These are phyloP conservation scores for Coniochaeta sp. DNA, from an alignment of 2,329 filamentous ascomycete species.

Conservation along the genomic window DNA sequence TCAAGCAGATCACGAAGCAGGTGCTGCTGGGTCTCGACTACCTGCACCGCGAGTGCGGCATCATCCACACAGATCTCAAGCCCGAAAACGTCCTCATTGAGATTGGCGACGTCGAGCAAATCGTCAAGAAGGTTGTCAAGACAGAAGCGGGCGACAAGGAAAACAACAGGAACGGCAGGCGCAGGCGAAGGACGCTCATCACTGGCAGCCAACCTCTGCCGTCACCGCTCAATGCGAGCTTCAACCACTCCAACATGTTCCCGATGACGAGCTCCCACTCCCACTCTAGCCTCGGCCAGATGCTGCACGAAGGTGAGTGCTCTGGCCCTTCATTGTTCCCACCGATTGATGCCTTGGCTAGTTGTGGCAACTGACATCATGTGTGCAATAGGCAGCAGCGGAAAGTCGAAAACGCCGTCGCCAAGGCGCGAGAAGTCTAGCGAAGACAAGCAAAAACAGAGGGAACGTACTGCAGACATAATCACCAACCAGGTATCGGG, in stretches of 20 bases:
- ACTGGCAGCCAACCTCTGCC: conserved; percentile 95
- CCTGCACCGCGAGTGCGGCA: conserved; percentile 93
- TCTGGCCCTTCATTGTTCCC: not conserved
- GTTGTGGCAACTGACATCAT: not conserved
- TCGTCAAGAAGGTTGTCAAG: conserved; percentile 93
- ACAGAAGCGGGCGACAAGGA: conserved; percentile 69
- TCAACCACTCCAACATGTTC: conserved; percentile 71
- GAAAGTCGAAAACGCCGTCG: conserved; percentile 33
- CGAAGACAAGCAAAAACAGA: conserved; percentile 64
- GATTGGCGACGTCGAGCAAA: conserved; percentile 97
- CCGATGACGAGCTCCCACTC: conserved; percentile 55
- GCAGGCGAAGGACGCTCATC: conserved; percentile 86
- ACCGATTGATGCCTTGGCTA: not conserved
- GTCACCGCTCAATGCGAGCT: conserved; percentile 87
- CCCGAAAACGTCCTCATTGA: conserved; percentile 98
- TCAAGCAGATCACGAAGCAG: conserved; percentile 98
- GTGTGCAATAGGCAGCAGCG: conserved; percentile 21
- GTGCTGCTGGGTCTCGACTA: conserved; percentile 93
- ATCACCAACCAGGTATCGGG: conserved; percentile 89
- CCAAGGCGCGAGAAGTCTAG: conserved; percentile 31
- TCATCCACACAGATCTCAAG: conserved; percentile 96
- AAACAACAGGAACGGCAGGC: conserved; percentile 83
- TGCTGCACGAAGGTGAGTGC: conserved; percentile 68
- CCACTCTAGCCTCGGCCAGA: conserved; percentile 73
- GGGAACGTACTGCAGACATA: conserved; percentile 89